Percentiles rank a stretch among this genome's conserved stretches.
These are phyloP conservation scores for Saccharomyces hybrid DNA, from an alignment of 1,139 yeast species.

Conservation along the genomic window DNA sequence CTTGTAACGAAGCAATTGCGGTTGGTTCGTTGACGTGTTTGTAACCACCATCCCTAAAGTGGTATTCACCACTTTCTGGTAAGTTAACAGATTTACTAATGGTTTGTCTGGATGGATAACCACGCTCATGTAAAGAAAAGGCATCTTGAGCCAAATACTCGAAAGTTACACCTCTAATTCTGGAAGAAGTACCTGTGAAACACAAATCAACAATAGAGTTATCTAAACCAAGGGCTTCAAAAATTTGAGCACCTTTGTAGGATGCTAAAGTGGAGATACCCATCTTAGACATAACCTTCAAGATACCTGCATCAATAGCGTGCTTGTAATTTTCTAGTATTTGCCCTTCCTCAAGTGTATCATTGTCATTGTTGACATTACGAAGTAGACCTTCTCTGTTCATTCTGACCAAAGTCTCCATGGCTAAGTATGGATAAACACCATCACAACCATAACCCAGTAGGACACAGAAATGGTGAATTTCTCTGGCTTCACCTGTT, in stretches of 20 bases:
- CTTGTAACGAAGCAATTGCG: conserved; percentile 92
- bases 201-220: conserved; percentile 92
- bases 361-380: conserved; percentile 36
- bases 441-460: conserved; percentile 98
- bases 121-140: conserved; percentile 84
- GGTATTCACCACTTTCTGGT: conserved; percentile 95
- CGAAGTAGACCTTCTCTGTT: conserved; percentile 71
- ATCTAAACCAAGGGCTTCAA: conserved; percentile 94
- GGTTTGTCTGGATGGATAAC: conserved; percentile 73
- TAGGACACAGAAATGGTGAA: conserved; percentile 89
- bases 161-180: conserved; percentile 92
- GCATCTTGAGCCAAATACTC: conserved; percentile 97
- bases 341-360: conserved; percentile 45
- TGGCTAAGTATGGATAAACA: conserved; percentile 85
- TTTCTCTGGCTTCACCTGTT: conserved; percentile 96
- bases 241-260: conserved; percentile 97
- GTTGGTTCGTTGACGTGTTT: conserved; percentile 91
- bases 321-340: conserved; percentile 71
- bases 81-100: conserved; percentile 59
- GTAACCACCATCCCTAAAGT: conserved; percentile 98
- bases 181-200: conserved; percentile 94
- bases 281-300: conserved; percentile 98
- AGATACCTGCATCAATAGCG: conserved; percentile 82
- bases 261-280: conserved; percentile 97
- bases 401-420: conserved; percentile 83